Evolutionary conservation across 1,284 basidiomycete genomes (phyloP).

Genomic region (Trichosporon asahii): DNA sequence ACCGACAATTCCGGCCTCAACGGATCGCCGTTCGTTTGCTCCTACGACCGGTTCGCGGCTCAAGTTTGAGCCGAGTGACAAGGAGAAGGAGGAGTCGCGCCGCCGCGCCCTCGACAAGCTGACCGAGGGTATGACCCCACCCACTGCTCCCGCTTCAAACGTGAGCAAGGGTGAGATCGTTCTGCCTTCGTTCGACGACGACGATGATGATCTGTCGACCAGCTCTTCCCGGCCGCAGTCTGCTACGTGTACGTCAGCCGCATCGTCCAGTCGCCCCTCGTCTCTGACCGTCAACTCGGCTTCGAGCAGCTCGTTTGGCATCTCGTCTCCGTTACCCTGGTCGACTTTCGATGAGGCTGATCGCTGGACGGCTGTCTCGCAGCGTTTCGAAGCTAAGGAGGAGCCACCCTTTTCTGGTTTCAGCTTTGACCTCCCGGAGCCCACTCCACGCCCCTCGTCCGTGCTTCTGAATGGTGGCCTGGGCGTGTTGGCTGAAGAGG

Average conservation of each 20-base stretch:
- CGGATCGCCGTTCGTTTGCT: conserved; percentile 4
- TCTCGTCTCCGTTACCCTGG: conserved; percentile 32
- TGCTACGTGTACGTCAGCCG: conserved; percentile 28
- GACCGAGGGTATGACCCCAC: conserved; percentile 28
- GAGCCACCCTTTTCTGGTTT: conserved; percentile 33
- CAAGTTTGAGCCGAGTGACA: conserved; percentile 48
- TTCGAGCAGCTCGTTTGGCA: conserved; percentile 23
- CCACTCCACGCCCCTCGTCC: conserved; percentile 19
- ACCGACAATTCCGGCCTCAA: conserved; percentile 23
- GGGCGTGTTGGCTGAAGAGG: conserved; percentile 38
- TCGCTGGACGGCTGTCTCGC: conserved; percentile 20
- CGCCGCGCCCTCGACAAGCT: conserved; percentile 46
- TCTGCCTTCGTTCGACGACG: conserved; percentile 46
- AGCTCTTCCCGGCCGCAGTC: conserved; percentile 37
- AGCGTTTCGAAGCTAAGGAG: conserved; percentile 30
- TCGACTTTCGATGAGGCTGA: conserved; percentile 23
- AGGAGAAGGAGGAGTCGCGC: conserved; percentile 44
- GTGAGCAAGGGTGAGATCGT: conserved; percentile 31
- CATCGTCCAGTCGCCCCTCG: conserved; percentile 33
- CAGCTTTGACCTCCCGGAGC: conserved; percentile 18
- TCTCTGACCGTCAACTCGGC: conserved; percentile 27
- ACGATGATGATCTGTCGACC: conserved; percentile 34
- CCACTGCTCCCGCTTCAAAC: conserved; percentile 12
- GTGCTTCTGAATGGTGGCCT: conserved; percentile 27
- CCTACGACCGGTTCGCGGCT: conserved; percentile 25